Base-by-base conservation (phyloP, 208 protist species). In the Trypanosoma scelopori region DNA sequence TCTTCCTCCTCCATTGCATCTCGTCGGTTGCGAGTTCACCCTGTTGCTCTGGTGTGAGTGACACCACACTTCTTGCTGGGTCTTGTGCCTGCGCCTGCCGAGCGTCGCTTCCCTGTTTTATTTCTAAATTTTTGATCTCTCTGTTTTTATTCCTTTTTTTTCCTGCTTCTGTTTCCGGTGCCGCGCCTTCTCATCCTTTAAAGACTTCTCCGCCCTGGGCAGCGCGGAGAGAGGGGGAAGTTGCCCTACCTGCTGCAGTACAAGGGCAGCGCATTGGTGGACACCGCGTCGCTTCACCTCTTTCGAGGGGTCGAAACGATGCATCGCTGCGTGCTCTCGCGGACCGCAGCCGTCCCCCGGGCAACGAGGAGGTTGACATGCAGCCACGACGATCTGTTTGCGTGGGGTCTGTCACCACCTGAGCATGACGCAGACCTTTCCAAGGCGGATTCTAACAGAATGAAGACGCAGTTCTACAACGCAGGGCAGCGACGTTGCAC, bases 401-500 rank as follows among this genome's bases (percentile, higher is more conserved):
- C 49, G 16, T 72, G 66, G 66, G 57, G 55, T 12, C n/a, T 42
- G 0, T 32, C 63, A 15, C 52, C 58, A 27, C 43, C 49, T n/a
- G 66, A 72, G 16, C 32, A 37, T 0, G 50, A 65, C 23, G 28
- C 25, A 16, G 49, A n/a, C 13, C 25, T 67, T n/a, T 67, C 61
- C 18, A 64, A 72, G 41, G 28, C 47, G 3, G 50, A 52, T 15
- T 11, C 42, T 12, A 63, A 55, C 22, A 23, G 48, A 32, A 37
- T 47, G 52, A 74, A 52, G 45, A 20, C 55, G n/a, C n/a, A 25
- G 13, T 83, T 89, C 32, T 83, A 78, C 46, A 76, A 83, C 42
- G 20, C 49, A 25, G 61, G 52, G 6, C 66, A 65, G 7, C 39
- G 56, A 23, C 65, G 45, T 9, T 90, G 84, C 46, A 65, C 25